phyloP scores from a whole-genome alignment of 768 basidiomycete species.

The Melanogaster broomeanus region DNA sequence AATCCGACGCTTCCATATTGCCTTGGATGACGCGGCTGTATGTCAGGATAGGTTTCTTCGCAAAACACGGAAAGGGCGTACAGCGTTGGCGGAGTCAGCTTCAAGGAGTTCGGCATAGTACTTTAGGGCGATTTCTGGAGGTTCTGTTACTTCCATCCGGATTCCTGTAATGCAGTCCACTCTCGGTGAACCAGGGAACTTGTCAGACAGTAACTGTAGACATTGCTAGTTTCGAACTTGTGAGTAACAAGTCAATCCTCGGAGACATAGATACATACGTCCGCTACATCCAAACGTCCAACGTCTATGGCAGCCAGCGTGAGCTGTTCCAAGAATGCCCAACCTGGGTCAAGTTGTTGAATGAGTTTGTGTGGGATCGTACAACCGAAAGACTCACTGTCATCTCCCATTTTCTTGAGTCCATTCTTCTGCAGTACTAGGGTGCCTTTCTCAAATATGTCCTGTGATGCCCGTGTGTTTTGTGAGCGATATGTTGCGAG shows the following conservation, averaged over 20 bases:
- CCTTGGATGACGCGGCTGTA: slow-evolving; percentile 37
- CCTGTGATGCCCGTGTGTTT: slow-evolving; percentile 54
- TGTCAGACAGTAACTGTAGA: slow-evolving; percentile 56
- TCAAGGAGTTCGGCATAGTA: slow-evolving; percentile 66
- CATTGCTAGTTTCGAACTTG: slow-evolving; percentile 23
- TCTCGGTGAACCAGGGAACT: slow-evolving; percentile 80
- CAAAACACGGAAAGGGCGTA: slow-evolving; percentile 39
- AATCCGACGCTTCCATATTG: slow-evolving; percentile 80
- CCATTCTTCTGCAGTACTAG: slow-evolving; percentile 50
- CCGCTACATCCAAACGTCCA: slow-evolving; percentile 69
- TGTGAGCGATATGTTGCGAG: slow-evolving; percentile 56
- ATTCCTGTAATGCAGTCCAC: slow-evolving; percentile 79
- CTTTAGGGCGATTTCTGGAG: slow-evolving; percentile 54
- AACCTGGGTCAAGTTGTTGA: slow-evolving; percentile 45
- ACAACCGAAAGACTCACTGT: slow-evolving; percentile 40
- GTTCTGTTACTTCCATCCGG: slow-evolving; percentile 68
- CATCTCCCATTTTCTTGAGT: slow-evolving; percentile 50
- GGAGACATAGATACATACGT: slow-evolving; percentile 49
- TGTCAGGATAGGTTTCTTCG: neutral
- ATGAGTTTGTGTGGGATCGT: neutral
- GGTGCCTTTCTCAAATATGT: slow-evolving; percentile 56
- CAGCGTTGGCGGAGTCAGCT: slow-evolving; percentile 68
- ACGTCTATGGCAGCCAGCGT: slow-evolving; percentile 77
- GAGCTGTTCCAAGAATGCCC: slow-evolving; percentile 82
- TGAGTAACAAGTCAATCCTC: slow-evolving; percentile 6